Percentiles rank a stretch among this genome's conserved stretches.
phyloP scores from a whole-genome alignment of 306 rosid genomes.

The Oemleria cerasiformis region DNA sequence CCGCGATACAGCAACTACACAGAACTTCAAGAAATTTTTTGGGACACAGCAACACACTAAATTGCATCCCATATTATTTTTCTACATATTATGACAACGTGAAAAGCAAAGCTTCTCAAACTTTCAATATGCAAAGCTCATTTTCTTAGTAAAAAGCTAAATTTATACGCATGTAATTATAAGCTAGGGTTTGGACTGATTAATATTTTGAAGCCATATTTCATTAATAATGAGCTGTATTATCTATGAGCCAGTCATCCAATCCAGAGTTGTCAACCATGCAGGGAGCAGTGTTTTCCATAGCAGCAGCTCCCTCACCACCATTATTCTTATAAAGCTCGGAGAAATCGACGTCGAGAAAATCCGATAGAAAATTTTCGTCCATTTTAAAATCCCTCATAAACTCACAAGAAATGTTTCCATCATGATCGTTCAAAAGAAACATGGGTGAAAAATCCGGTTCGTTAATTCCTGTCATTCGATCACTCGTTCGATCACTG shows the following conservation, averaged over 20 bases:
- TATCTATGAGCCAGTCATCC: constrained; percentile 34
- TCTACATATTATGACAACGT: no score
- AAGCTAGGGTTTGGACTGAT: neutral
- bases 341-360: constrained; percentile 39
- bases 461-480: neutral
- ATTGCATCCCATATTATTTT: neutral
- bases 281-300: no score
- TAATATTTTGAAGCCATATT: neutral
- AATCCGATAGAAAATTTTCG: constrained; percentile 38
- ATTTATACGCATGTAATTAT: no score
- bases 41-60: no score
- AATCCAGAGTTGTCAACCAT: constrained; percentile 25
- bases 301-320: neutral
- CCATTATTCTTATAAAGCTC: constrained; percentile 17
- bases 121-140: neutral
- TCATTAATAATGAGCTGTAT: neutral
- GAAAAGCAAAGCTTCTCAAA: no score
- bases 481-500: neutral
- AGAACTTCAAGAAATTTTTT: no score
- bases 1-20: no score
- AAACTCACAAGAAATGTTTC: constrained; percentile 25
- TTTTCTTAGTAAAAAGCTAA: neutral
- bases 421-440: constrained; percentile 3
- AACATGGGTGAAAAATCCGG: neutral
- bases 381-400: constrained; percentile 45